Base-by-base conservation (phyloP, 2,329 filamentous ascomycete species). In the Aciculosporium take region DNA sequence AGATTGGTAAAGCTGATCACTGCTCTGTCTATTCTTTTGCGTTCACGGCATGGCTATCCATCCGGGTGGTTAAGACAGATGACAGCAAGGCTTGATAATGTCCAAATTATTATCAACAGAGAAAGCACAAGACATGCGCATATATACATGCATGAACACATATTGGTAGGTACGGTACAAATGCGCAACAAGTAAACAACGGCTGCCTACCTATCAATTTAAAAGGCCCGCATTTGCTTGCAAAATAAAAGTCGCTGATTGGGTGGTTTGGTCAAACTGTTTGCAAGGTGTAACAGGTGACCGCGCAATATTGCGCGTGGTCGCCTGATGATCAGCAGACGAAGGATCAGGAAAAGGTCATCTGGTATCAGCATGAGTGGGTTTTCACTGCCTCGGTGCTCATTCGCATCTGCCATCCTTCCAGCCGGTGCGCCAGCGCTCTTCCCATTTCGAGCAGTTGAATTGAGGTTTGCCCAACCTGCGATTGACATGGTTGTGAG, bases 351-450 rank as follows among this genome's bases (percentile, higher is more conserved):
- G 17, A 24, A 17, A 18, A 18, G 9, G n/a, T 7, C 10, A 5
- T n/a, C n/a, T 7, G 13, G 15, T 10, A 12, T 25, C 15, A 18
- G 15, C 7, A 7, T 27, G 34, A 27, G 34, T n/a, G 34, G 27
- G 12, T 30, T 23, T 17, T 17, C 23, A 7, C 25, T 17, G 29
- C 6, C 5, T 12, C 28, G 15, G 9, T 9, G 9, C 52, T 56
- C 46, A 77, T 48, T 76, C 74, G 51, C 76, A 80, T 3, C 72
- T 67, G 24, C 76, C 76, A 53, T 80, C 79, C 57, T 74, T 76
- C 81, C 84, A 95, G 0, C 91, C 91, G 1, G 83, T 91, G 63
- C 83, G 72, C 91, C 91, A 98, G 59, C 91, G 74, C 69, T 96
- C 84, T 60, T 95, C 80, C 89, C 91, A 96, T 53, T 69, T 75